Conservation (phyloP, 2,329 filamentous ascomycete genomes). For the Thielaviopsis ethacetica region DNA sequence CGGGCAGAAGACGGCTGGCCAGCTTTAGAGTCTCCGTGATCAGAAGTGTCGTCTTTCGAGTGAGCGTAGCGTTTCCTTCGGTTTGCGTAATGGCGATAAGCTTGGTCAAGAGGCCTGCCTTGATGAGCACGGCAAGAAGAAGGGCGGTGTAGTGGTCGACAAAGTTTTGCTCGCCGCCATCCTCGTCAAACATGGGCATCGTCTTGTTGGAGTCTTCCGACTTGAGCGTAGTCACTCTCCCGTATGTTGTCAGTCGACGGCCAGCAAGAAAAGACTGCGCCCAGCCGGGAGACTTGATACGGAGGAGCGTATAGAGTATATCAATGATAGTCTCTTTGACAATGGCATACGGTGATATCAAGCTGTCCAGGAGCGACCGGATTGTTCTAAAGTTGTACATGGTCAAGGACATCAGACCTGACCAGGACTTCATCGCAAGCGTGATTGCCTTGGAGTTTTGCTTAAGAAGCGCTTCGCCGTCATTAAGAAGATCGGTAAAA, state of each 20-base stretch:
- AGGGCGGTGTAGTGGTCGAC: slow-evolving; percentile 89
- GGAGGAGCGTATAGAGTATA: slow-evolving; percentile 59
- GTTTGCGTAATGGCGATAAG: slow-evolving; percentile 50
- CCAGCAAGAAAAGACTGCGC: slow-evolving; percentile 90
- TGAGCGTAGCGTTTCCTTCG: slow-evolving; percentile 51
- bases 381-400: slow-evolving; percentile 80
- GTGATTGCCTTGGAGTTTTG: slow-evolving; percentile 86
- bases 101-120: slow-evolving; percentile 53
- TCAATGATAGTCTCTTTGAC: slow-evolving; percentile 70
- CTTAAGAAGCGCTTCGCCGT: slow-evolving; percentile 49
- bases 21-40: slow-evolving; percentile 86
- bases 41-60: slow-evolving; percentile 76
- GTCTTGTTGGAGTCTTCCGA: slow-evolving; percentile 33
- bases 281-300: slow-evolving; percentile 90
- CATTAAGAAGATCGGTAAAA: slow-evolving; percentile 67
- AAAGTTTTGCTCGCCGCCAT: slow-evolving; percentile 63
- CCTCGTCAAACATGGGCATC: slow-evolving; percentile 40
- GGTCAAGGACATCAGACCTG: slow-evolving; percentile 72
- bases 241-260: slow-evolving; percentile 83
- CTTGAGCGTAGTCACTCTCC: slow-evolving; percentile 76
- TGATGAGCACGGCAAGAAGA: slow-evolving; percentile 69
- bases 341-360: slow-evolving; percentile 38
- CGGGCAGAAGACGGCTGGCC: slow-evolving; percentile 69
- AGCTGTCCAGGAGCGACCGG: slow-evolving; percentile 54
- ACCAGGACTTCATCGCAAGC: slow-evolving; percentile 84